Percentiles rank a stretch among this genome's conserved stretches.
Conservation (phyloP, 441 rosid genomes). For the Populus hybrid region DNA sequence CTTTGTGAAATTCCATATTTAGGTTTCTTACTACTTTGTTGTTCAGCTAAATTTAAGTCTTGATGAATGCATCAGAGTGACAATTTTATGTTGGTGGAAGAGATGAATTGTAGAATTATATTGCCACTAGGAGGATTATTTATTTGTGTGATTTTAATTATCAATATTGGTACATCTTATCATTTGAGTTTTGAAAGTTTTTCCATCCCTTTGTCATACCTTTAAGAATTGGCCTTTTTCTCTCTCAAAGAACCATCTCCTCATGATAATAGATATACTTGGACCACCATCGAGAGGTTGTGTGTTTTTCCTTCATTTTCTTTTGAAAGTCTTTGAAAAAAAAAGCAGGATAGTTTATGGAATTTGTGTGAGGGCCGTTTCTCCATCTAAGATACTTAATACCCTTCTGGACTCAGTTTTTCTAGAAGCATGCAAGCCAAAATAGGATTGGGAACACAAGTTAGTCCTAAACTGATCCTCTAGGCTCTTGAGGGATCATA, state of each 20-base stretch:
- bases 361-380: background rate
- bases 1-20: slow-evolving; percentile 15
- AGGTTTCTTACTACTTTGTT: slow-evolving; percentile 4
- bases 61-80: background rate
- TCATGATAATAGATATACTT: background rate
- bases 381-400: background rate
- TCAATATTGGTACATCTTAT: background rate
- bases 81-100: background rate
- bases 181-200: background rate
- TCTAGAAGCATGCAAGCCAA: slow-evolving; percentile 4
- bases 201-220: background rate
- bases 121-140: background rate
- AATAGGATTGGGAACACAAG: background rate
- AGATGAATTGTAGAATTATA: background rate
- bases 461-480: background rate
- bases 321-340: background rate
- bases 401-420: background rate
- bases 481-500: background rate
- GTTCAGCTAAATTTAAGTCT: background rate
- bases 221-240: background rate
- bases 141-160: background rate
- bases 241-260: background rate
- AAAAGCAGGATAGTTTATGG: background rate
- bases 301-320: background rate
- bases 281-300: background rate